phyloP scores from a whole-genome alignment of 2,329 filamentous ascomycete genomes.

The Xylariaceae sp. region DNA sequence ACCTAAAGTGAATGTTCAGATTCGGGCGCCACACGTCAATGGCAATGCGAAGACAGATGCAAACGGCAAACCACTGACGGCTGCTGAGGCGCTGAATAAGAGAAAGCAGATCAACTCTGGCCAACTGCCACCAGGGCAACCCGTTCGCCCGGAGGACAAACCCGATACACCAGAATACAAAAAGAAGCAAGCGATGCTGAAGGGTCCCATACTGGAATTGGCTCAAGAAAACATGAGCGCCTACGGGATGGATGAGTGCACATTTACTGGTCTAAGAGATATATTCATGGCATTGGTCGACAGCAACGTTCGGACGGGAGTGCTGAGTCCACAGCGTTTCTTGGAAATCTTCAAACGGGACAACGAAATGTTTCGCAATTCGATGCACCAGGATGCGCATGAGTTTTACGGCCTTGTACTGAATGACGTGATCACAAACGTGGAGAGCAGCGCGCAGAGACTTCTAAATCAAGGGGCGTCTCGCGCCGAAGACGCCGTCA shows the following conservation, averaged over 20 bases:
- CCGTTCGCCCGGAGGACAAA: slow-evolving; percentile 76
- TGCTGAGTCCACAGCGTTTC: slow-evolving; percentile 88
- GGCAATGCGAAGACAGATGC: slow-evolving; percentile 38
- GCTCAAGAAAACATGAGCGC: slow-evolving; percentile 72
- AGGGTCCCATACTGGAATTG: slow-evolving; percentile 82
- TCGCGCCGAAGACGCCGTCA: slow-evolving; percentile 38
- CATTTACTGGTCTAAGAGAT: slow-evolving; percentile 92
- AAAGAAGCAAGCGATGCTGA: slow-evolving; percentile 90
- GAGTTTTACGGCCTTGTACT: slow-evolving; percentile 92
- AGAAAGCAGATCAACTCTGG: slow-evolving; percentile 50
- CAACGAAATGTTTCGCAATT: slow-evolving; percentile 94
- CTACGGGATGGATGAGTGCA: slow-evolving; percentile 91
- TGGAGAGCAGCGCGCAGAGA: slow-evolving; percentile 78
- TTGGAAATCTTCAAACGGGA: slow-evolving; percentile 89
- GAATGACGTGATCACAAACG: slow-evolving; percentile 93
- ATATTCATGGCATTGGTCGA: slow-evolving; percentile 89
- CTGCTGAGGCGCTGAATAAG: slow-evolving; percentile 53
- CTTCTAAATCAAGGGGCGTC: slow-evolving; percentile 47
- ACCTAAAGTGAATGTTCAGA: slow-evolving; percentile 56
- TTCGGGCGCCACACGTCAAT: slow-evolving; percentile 52
- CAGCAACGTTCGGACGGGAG: slow-evolving; percentile 76
- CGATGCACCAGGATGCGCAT: slow-evolving; percentile 98
- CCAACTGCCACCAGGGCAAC: slow-evolving; percentile 50
- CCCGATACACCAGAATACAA: slow-evolving; percentile 95
- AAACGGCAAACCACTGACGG: slow-evolving; percentile 47